phyloP scores from a whole-genome alignment of 805 yeast species.

The Saccharomycopsis schoenii region DNA sequence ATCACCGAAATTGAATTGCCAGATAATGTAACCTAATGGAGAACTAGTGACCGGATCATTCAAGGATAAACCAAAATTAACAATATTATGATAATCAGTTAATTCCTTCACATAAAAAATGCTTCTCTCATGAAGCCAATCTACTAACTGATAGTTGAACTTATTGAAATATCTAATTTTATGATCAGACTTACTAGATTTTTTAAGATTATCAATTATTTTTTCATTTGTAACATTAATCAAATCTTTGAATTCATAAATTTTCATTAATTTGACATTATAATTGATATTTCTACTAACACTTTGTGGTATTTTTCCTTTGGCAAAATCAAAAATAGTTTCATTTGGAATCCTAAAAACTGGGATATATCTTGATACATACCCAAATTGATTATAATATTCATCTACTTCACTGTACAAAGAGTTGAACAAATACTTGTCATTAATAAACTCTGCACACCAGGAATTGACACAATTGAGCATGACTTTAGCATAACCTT shows the following conservation, averaged over 20 bases:
- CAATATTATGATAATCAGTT: constrained; percentile 1
- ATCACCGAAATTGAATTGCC: constrained; percentile 36
- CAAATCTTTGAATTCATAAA: constrained; percentile 26
- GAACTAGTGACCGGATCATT: not conserved
- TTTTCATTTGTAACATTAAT: constrained; percentile 17
- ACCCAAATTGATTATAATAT: constrained; percentile 58
- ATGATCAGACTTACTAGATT: constrained; percentile 10
- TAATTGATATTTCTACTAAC: not conserved
- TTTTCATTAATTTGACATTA: constrained; percentile 23
- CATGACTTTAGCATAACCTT: constrained; percentile 47
- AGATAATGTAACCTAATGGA: constrained; percentile 26
- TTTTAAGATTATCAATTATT: not conserved
- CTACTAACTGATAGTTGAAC: constrained; percentile 29
- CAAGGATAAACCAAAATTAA: constrained; percentile 26
- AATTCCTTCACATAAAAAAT: constrained; percentile 18
- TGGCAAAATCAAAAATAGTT: not conserved
- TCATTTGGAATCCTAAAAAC: constrained; percentile 24
- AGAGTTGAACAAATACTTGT: constrained; percentile 25
- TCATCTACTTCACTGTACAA: constrained; percentile 70
- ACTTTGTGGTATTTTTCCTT: not conserved
- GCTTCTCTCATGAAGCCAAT: constrained; percentile 23
- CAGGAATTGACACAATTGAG: constrained; percentile 21
- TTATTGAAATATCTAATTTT: constrained; percentile 24
- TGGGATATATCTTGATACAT: constrained; percentile 32
- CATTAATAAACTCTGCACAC: constrained; percentile 20